Evolutionary conservation across 2,329 filamentous ascomycete species (phyloP).

Genomic region (Aspergillus niger): DNA sequence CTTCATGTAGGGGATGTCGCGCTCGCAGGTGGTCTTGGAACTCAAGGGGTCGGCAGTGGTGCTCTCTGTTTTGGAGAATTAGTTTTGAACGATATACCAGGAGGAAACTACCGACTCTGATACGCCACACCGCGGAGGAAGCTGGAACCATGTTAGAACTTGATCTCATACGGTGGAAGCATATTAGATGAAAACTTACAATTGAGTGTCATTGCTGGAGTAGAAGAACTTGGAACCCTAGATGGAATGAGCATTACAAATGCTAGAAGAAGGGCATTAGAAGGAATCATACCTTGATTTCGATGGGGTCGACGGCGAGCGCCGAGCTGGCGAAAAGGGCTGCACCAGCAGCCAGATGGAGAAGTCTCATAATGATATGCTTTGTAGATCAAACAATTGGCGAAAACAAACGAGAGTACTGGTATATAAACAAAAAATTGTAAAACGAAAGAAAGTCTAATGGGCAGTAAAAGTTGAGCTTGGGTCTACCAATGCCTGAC

Average conservation of each 20-base stretch:
- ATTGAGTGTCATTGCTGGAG: slow-evolving; percentile 72
- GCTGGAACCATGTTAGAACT: slow-evolving; percentile 24
- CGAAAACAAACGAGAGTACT: neutral
- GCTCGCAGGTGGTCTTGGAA: slow-evolving; percentile 68
- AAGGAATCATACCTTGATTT: slow-evolving; percentile 49
- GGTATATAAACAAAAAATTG: neutral
- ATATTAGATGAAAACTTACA: slow-evolving; percentile 33
- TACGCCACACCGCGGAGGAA: slow-evolving; percentile 93
- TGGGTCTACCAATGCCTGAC: neutral
- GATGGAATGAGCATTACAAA: slow-evolving; percentile 33
- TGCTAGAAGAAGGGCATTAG: neutral
- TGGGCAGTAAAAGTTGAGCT: neutral
- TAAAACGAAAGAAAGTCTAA: neutral
- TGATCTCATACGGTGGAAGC: neutral
- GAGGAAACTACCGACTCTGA: slow-evolving; percentile 55
- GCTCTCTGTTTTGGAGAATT: slow-evolving; percentile 47
- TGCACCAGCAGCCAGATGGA: slow-evolving; percentile 20
- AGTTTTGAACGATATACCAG: neutral
- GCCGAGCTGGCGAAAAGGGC: slow-evolving; percentile 48
- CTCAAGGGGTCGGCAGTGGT: slow-evolving; percentile 76
- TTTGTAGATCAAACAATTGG: neutral
- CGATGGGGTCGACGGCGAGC: slow-evolving; percentile 56
- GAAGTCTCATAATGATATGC: neutral
- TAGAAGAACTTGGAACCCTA: slow-evolving; percentile 82
- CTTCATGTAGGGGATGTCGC: slow-evolving; percentile 78